Evolutionary conservation across 495 filamentous ascomycete genomes (phyloP).

Genomic region (Lentithecium fluviatile): DNA sequence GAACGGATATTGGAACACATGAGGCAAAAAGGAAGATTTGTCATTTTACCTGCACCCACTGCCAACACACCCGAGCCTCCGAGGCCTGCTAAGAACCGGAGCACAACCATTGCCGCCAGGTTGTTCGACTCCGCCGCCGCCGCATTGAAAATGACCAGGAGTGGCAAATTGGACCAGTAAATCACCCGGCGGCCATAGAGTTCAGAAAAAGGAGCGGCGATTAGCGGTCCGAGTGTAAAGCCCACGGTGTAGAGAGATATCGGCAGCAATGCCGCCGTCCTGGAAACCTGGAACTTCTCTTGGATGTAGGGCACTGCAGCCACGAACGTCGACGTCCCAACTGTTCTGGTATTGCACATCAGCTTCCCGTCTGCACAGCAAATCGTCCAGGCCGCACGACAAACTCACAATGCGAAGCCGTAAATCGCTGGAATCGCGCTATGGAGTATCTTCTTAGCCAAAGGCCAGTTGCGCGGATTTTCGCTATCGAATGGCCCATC

Average conservation of each 20-base stretch:
- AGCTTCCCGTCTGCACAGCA: too few species aligned
- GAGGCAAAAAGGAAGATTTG: too few species aligned
- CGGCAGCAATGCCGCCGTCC: conserved; percentile 35
- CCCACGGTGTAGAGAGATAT: conserved; percentile 40
- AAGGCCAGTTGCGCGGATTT: too few species aligned
- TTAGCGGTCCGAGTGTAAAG: conserved; percentile 37
- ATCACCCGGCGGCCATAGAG: conserved; percentile 36
- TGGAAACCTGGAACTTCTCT: conserved; percentile 36
- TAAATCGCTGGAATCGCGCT: too few species aligned
- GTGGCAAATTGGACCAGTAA: conserved; percentile 43
- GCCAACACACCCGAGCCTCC: conserved; percentile 53
- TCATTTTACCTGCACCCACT: conserved; percentile 55
- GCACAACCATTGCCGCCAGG: conserved; percentile 55
- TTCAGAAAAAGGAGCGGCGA: conserved; percentile 42
- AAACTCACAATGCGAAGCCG: too few species aligned
- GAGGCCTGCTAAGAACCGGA: conserved; percentile 63
- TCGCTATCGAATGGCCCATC: too few species aligned
- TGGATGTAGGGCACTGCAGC: conserved; percentile 31
- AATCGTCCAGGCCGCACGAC: too few species aligned
- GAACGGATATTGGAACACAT: too few species aligned
- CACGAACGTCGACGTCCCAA: conserved; percentile 33
- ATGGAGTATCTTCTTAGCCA: too few species aligned
- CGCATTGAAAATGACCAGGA: conserved; percentile 59
- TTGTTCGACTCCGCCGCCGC: conserved; percentile 57
- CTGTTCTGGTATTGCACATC: too few species aligned